Evolutionary conservation across 2,329 filamentous ascomycete genomes (phyloP), one percentile per base, ranked within the genome.

Genomic region (Ascochyta clinopodiicola): DNA sequence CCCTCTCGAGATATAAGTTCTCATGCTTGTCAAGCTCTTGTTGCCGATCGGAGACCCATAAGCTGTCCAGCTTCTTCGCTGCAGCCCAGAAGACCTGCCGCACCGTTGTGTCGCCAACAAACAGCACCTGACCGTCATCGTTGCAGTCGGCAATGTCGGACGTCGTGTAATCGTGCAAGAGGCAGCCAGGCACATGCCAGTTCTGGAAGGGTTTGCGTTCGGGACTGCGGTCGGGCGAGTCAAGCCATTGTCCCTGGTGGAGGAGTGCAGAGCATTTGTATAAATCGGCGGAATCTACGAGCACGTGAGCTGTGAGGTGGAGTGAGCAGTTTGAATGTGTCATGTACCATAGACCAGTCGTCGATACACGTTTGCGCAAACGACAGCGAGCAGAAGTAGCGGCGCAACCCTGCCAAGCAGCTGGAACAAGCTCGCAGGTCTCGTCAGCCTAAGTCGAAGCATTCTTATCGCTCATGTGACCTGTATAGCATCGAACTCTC

Each of bases 161-260:
- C 6, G 71, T 66, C 8, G 79, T 77, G 71, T 88, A 88, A 48
- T 81, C 74, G 56, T 83, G 81, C 65, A 87, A 77, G 56, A 84
- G 81, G 71, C 87, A 89, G 24, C 83, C 83, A 21, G 79, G 78
- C 4, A 86, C 82, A 52, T 87, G 83, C 86, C 86, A 88, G 60
- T 80, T 78, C 31, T 77, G 72, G 61, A 80, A 82, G 36, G 63
- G 53, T 56, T 56, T 61, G 57, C 61, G 67, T 65, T 62, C 51
- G 55, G 68, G 62, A 35, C 57, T 60, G 49, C 71, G 69, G 35
- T 66, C 71, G 24, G 69, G 71, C 63, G 68, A 57, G 39, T 77
- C 73, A 36, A 79, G 73, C 84, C 85, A 87, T 59, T 76, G 75
- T 29, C 85, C 85, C 60, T 79, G 72, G 17, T 77, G 78, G 6